Evolutionary conservation across 225 moss, liverwort and hornwort species (phyloP), one percentile per base, ranked within the genome.

Genomic region (Physcomitrellopsis africana): DNA sequence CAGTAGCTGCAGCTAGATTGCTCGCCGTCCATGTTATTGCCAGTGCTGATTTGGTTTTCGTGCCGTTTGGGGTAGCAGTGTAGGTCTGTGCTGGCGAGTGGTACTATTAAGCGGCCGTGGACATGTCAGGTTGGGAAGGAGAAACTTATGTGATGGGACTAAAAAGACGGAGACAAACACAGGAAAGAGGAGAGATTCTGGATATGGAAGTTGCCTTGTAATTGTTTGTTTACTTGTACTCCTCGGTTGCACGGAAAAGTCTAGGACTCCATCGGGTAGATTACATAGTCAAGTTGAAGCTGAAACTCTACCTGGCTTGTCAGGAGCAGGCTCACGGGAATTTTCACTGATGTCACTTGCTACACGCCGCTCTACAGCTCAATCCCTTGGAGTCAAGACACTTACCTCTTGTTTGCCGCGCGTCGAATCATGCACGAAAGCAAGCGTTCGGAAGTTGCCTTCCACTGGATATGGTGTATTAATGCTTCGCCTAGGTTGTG

Each of bases 11-110:
- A 53, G 61, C 71, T 29, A 41, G 10, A 11, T 29, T 9, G 15
- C 16, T 42, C 16, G 52, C 7, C 12, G 27, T 29, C 11, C 69
- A 46, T 71, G 48, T 56, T 76, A 47, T 61, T 42, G 77, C 23
- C 37, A 75, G 74, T 63, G 16, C 32, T 7, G 32, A 37, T 37
- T 37, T 37, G 32, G 32, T 63, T 73, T 63, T 67, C 43, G 68
- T 68, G 73, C 82, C 82, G 78, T 82, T 82, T 66, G 58, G 27
- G 32, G 7, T 37, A 37, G 73, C 62, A 76, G 42, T 60, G 60
- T 75, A 60, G 65, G 18, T 48, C 17, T 17, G 49, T 49, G 8
- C 22, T 70, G 65, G 78, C 78, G 72, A 71, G 78, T 72, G 72
- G 65, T 37, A 16, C 32, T 37, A 37, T 37, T 37, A 37, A 37